Base-by-base conservation (phyloP, 495 filamentous ascomycete species). In the Penicillium coprophilum region DNA sequence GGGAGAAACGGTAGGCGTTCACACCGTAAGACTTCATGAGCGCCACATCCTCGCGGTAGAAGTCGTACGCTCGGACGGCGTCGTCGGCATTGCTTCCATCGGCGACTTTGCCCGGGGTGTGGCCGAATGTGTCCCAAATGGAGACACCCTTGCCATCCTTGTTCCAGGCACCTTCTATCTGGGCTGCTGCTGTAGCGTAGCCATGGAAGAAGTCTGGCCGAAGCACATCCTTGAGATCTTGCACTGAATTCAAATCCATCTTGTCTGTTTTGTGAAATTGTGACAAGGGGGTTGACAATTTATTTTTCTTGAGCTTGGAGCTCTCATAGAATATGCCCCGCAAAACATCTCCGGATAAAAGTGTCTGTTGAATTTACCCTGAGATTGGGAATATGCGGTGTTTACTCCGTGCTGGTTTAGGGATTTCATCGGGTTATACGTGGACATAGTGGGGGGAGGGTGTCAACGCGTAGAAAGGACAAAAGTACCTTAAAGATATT, bases 101-200 rank as follows among this genome's bases (percentile, higher is more conserved):
- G 34, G 84, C 84, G 54, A 89, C 83, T 68, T 87, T 88, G 55
- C 85, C 85, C 40, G 85, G 82, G 53, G 83, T 84, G 34, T 77
- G 77, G 60, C 80, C 85, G 76, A 89, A 89, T 17, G 78, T 82
- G 64, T 90, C 86, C 87, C 87, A 90, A 71, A 89, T 89, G 30
- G 85, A 85, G 41, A 80, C 76, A 28, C 84, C 85, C 50, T 86
- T 82, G 59, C 87, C 86, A 62, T 90, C 86, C 57, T 77, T 77
- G 31, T 84, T 71, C 60, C 78, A 76, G 20, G 85, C 83, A 41
- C 87, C 87, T 77, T 90, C 87, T 56, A 89, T 84, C 69, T 91
- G 87, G 1, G 68, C 50, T 28, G 70, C 70, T n/a, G 71, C 71
- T 34, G 69, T 74, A 2, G 69, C 69, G 45, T 68, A 74, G 7